Conservation (phyloP, 352 stramenopile species). For the Phytophthora citrophthora region DNA sequence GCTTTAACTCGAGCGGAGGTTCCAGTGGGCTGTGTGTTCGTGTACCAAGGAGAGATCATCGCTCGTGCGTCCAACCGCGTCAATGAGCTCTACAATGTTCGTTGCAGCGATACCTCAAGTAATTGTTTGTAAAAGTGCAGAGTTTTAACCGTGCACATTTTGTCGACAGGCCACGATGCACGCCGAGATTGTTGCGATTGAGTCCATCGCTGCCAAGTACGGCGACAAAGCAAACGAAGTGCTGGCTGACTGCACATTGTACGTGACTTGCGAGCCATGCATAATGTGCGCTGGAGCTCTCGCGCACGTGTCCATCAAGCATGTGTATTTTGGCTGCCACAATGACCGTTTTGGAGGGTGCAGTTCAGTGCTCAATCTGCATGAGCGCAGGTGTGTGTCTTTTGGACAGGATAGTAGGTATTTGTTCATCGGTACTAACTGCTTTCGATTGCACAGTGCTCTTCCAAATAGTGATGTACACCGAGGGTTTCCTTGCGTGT, state of each 20-base stretch:
- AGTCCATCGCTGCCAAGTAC: constrained; percentile 66
- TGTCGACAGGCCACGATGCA: constrained; percentile 82
- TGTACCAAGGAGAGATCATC: constrained; percentile 81
- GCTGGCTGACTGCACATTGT: constrained; percentile 69
- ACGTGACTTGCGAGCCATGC: constrained; percentile 94
- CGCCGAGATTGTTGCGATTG: constrained; percentile 92
- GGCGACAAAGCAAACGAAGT: constrained; percentile 49
- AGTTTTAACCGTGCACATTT: not conserved
- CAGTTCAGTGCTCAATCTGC: constrained; percentile 89
- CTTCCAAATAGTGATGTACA: constrained; percentile 56
- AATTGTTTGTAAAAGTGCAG: not conserved
- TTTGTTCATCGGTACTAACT: too few relatives aligned
- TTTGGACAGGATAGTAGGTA: not conserved
- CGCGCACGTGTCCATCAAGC: constrained; percentile 70
- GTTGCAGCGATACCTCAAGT: not conserved
- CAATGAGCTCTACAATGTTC: constrained; percentile 89
- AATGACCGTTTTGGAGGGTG: constrained; percentile 95
- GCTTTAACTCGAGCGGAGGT: constrained; percentile 87
- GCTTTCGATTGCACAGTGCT: constrained; percentile 22
- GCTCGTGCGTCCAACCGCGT: constrained; percentile 84
- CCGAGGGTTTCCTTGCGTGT: constrained; percentile 63
- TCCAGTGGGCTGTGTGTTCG: constrained; percentile 93
- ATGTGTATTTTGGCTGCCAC: constrained; percentile 90
- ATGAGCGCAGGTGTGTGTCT: constrained; percentile 57
- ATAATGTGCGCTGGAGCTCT: constrained; percentile 95